Conservation (phyloP, 352 stramenopile genomes). For the Pythium sp. region DNA sequence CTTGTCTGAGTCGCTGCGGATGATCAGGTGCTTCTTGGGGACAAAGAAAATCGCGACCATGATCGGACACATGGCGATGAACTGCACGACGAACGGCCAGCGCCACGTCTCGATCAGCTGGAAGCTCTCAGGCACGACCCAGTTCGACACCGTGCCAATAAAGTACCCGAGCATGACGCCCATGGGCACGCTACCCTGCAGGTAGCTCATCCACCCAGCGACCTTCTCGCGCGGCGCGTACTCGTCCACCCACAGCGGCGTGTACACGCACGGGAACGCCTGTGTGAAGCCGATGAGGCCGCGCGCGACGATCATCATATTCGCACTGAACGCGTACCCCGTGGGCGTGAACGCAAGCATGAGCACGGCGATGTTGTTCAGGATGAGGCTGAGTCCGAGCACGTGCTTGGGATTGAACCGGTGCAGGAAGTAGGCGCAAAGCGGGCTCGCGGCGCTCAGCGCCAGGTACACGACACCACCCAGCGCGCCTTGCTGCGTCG, state of each 20-base stretch:
- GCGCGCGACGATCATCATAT: constrained; percentile 69
- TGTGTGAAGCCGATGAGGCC: constrained; percentile 81
- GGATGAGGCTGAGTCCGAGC: constrained; percentile 63
- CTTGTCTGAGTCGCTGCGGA: constrained; percentile 58
- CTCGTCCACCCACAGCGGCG: constrained; percentile 82
- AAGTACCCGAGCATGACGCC: constrained; percentile 88
- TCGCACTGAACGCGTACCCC: constrained; percentile 59
- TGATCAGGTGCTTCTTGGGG: constrained; percentile 70
- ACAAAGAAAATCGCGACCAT: constrained; percentile 82
- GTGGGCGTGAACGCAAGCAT: constrained; percentile 73
- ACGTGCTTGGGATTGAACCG: constrained; percentile 64
- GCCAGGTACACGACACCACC: constrained; percentile 79
- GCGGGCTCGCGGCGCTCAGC: constrained; percentile 66
- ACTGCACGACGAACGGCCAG: constrained; percentile 86
- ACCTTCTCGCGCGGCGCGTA: constrained; percentile 76
- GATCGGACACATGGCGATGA: constrained; percentile 66
- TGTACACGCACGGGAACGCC: constrained; percentile 82
- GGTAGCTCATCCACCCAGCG: constrained; percentile 81
- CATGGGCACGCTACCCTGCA: constrained; percentile 80
- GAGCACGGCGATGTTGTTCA: constrained; percentile 74
- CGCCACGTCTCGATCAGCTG: constrained; percentile 71
- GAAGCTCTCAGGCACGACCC: constrained; percentile 69
- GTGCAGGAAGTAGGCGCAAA: constrained; percentile 75
- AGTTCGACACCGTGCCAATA: constrained; percentile 76
- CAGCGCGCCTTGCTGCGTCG: constrained; percentile 72